Percentiles rank a stretch among this genome's conserved stretches.
These are phyloP conservation scores for Clonostachys byssicola DNA, from an alignment of 2,329 filamentous ascomycete species.

Conservation along the genomic window DNA sequence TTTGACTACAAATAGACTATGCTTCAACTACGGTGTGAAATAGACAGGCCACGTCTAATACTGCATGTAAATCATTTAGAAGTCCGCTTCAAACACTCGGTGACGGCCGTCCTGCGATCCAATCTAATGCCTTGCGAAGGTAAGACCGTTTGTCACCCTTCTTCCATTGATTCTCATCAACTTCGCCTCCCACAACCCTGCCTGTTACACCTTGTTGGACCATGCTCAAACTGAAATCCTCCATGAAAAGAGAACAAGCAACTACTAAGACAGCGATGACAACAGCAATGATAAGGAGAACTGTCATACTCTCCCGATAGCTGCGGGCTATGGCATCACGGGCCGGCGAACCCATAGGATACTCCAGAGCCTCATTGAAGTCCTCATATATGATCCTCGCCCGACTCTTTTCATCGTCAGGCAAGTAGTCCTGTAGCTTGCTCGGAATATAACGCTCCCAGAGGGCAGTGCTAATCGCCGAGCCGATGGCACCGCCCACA, in stretches of 20 bases:
- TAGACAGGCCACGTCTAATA: no score
- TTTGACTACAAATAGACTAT: no score
- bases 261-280: slow-evolving; percentile 19
- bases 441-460: slow-evolving; percentile 16
- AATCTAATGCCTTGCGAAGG: slow-evolving; percentile 23
- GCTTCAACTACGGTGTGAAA: no score
- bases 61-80: no score
- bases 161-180: slow-evolving; percentile 2
- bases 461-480: slow-evolving; percentile 28
- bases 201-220: slow-evolving; percentile 7
- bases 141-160: not conserved
- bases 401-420: slow-evolving; percentile 5
- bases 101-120: no score
- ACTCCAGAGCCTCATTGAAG: slow-evolving; percentile 9
- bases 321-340: slow-evolving; percentile 13
- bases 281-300: slow-evolving; percentile 17
- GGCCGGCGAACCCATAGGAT: slow-evolving; percentile 9
- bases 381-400: slow-evolving; percentile 10
- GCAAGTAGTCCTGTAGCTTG: slow-evolving; percentile 12
- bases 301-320: slow-evolving; percentile 13
- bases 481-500: slow-evolving; percentile 48
- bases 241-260: slow-evolving; percentile 4
- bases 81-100: no score
- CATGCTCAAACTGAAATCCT: slow-evolving; percentile 6
- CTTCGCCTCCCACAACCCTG: slow-evolving; percentile 6